Conservation (phyloP, 371 early-diverging fungal species). For the Saksenaea oblongispora region DNA sequence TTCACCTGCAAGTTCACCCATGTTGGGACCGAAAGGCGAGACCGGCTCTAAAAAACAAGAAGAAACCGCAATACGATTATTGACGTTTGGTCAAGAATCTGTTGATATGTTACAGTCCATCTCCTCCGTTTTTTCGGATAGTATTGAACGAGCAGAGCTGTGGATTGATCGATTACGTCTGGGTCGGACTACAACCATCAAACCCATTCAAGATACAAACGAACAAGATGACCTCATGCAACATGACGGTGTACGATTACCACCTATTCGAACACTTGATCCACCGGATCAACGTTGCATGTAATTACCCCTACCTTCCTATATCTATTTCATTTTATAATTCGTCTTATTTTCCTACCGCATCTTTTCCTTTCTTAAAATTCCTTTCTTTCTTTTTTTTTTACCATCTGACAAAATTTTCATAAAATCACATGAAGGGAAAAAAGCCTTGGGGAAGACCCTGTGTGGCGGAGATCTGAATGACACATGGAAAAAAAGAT, state of each 20-base stretch:
- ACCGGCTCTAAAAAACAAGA: conserved; percentile 28
- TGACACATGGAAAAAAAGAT: neutral
- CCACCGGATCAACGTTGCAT: conserved; percentile 14
- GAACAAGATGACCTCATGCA: neutral
- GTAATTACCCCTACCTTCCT: conserved; percentile 3
- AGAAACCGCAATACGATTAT: conserved; percentile 34
- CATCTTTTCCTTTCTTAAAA: neutral
- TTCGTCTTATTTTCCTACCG: neutral
- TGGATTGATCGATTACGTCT: conserved; percentile 64
- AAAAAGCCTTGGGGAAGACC: neutral
- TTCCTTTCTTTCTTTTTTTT: neutral
- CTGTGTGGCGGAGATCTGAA: neutral
- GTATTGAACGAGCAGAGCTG: conserved; percentile 77
- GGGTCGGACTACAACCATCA: conserved; percentile 18
- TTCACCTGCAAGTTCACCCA: conserved; percentile 46
- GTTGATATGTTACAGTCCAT: conserved; percentile 79
- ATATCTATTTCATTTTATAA: conserved; percentile 3
- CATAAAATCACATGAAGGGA: neutral
- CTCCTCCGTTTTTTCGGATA: conserved; percentile 74
- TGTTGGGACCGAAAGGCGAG: conserved; percentile 18
- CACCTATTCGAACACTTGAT: conserved; percentile 32
- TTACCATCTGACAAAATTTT: neutral
- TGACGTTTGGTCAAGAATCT: conserved; percentile 81
- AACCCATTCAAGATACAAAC: neutral
- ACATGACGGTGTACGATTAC: conserved; percentile 23